Evolutionary conservation across 1,284 basidiomycete species (phyloP), one percentile per base, ranked within the genome.

Genomic region (Golubevia sp.): DNA sequence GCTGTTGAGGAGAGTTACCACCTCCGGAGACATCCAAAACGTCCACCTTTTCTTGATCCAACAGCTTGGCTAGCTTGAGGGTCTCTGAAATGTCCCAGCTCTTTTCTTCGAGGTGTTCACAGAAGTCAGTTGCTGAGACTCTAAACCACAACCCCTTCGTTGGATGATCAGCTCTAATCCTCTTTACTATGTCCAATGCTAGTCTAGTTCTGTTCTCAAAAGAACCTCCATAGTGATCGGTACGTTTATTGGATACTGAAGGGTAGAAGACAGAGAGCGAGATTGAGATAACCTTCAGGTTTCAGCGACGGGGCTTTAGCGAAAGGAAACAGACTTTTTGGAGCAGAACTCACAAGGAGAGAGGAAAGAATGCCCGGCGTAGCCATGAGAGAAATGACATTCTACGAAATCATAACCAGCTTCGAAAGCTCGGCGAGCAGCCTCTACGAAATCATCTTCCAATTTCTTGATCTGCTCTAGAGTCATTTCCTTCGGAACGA

Each of bases 381-480:
- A 91, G 21, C 92, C 79, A 80, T 83, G 79, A 0, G 79, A 74
- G 4, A 55, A 58, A 67, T 82, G 84, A n/a, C 83, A 82, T 75
- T 95, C 92, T 64, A 95, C 90, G 71, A 91, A 92, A 84, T 95
- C 92, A 78, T 82, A 82, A 2, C 84, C 84, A 4, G 82, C 75
- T 61, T 73, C 64, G 58, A 74, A 80, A 3, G 84, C 81, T 62
- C 92, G 87, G 57, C 88, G 86, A 1, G 89, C 86, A 1, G 92
- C 89, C 18, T 87, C 87, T 3, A 88, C 79, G 76, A 90, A 95
- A 0, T 89, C 90, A 61, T 90, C 86, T 68, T 90, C 88, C 34
- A 94, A 75, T 52, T 85, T 79, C 24, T 87, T 79, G 59, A 95
- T 85, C 58, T 91, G 87, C 6, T 87, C 85, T 34, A 85, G 77